phyloP scores from a whole-genome alignment of 495 filamentous ascomycete species.

The Baudoinia panamericana region DNA sequence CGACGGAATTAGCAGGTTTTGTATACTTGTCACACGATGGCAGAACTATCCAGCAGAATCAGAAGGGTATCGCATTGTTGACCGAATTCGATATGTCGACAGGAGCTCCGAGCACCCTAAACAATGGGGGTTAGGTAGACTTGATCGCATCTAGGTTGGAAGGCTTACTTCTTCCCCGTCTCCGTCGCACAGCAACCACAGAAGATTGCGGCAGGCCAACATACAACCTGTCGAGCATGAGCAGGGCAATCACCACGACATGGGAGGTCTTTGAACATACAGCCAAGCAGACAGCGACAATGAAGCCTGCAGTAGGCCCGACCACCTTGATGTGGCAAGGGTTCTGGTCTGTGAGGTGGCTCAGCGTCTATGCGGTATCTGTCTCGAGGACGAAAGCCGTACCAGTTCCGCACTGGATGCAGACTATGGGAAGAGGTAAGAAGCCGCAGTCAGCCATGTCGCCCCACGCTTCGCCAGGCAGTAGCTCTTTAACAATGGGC shows the following conservation, averaged over 20 bases:
- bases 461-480: neutral
- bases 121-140: too few species aligned
- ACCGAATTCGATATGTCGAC: slow-evolving; percentile 6
- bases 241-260: too few species aligned
- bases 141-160: neutral
- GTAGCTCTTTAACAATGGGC: neutral
- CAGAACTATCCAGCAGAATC: too few species aligned
- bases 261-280: slow-evolving; percentile 13
- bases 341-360: slow-evolving; percentile 9
- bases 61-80: slow-evolving; percentile 18
- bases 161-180: slow-evolving; percentile 16
- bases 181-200: slow-evolving; percentile 19
- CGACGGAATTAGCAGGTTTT: too few species aligned
- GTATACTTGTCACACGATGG: too few species aligned
- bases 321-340: slow-evolving; percentile 17
- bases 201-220: slow-evolving; percentile 17
- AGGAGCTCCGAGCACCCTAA: slow-evolving; percentile 14
- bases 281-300: slow-evolving; percentile 10
- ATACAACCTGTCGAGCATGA: slow-evolving; percentile 12
- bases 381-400: neutral
- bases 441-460: slow-evolving; percentile 13
- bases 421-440: slow-evolving; percentile 3
- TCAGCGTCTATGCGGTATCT: neutral
- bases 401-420: slow-evolving; percentile 18
- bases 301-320: slow-evolving; percentile 16